These are phyloP conservation scores for Lathyrus sativus DNA, from an alignment of 306 rosid species.

Conservation along the genomic window DNA sequence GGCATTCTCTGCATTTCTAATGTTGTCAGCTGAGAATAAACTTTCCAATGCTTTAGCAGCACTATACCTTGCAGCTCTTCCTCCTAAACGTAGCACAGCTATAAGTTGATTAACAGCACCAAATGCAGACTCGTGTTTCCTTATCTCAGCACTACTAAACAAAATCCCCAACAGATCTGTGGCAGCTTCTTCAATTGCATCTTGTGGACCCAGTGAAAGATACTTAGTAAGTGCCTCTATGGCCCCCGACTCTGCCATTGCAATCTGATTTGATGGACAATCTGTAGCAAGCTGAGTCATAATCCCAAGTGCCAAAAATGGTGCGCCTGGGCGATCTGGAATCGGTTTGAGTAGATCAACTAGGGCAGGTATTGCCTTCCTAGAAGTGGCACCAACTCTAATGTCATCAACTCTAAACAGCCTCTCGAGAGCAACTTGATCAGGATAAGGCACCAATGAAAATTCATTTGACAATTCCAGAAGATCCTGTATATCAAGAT, in stretches of 20 bases:
- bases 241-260: slow-evolving; percentile 96
- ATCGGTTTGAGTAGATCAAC: slow-evolving; percentile 98
- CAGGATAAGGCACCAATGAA: slow-evolving; percentile 80
- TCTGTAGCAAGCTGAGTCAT: slow-evolving; percentile 89
- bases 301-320: slow-evolving; percentile 85
- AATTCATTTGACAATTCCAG: slow-evolving; percentile 86
- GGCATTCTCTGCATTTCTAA: slow-evolving; percentile 87
- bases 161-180: slow-evolving; percentile 91
- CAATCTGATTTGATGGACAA: slow-evolving; percentile 83
- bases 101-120: slow-evolving; percentile 97
- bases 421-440: slow-evolving; percentile 95
- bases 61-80: slow-evolving; percentile 94
- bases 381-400: slow-evolving; percentile 93
- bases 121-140: slow-evolving; percentile 89
- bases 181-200: slow-evolving; percentile 98
- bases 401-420: slow-evolving; percentile 98
- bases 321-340: slow-evolving; percentile 99
- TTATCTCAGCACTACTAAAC: slow-evolving; percentile 90
- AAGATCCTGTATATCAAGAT: slow-evolving; percentile 80
- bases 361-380: slow-evolving; percentile 96
- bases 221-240: slow-evolving; percentile 91
- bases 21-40: slow-evolving; percentile 90
- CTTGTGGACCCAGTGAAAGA: slow-evolving; percentile 97
- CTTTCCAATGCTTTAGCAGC: slow-evolving; percentile 97
- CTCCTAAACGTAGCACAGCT: slow-evolving; percentile 93